Evolutionary conservation across 2,329 filamentous ascomycete species (phyloP), one percentile per base, ranked within the genome.

Genomic region (Exophiala viscosa): DNA sequence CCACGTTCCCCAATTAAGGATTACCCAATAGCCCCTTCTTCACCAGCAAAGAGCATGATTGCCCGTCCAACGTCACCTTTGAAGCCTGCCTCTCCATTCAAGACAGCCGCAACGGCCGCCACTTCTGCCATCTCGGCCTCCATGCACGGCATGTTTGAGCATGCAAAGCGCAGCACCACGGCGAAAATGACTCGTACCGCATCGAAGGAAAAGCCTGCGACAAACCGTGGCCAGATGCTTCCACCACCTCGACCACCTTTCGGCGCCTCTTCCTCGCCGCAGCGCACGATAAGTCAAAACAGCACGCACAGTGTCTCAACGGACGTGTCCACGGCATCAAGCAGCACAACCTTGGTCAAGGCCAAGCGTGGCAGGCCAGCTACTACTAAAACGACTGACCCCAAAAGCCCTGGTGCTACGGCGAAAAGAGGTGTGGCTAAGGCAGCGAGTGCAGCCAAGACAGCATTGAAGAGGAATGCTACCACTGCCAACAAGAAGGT

Each of bases 1-100:
- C 81, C 81, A 15, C 80, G 82, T 44, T 81, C 79, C 1, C 79
- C 78, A 1, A 64, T 78, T 50, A 71, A 73, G 68, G 60, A 76
- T 64, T 68, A 70, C 52, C 55, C 65, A 3, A 68, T 74, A 17
- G 68, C 67, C 7, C 71, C 74, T 5, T 33, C 39, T 2, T 61
- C 60, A 13, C 59, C 59, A 5, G 38, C 48, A 2, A 60, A 60
- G 40, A 75, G 80, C 2, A 76, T 78, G 51, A 73, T 84, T 35
- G 74, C 80, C 1, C 79, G 81, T 18, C 79, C 83, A 18, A 73
- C 70, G 2, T 73, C 73, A n/a, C 63, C 64, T 13, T 44, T 54
- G 7, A 58, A 64, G 46, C 75, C 70, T 2, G 47, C 49, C n/a
- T 73, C 73, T 14, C 63, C 65, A 14, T 46, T 57, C 8, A 60